These are phyloP conservation scores for Seiridium unicorne DNA, from an alignment of 2,329 filamentous ascomycete genomes.

Conservation along the genomic window DNA sequence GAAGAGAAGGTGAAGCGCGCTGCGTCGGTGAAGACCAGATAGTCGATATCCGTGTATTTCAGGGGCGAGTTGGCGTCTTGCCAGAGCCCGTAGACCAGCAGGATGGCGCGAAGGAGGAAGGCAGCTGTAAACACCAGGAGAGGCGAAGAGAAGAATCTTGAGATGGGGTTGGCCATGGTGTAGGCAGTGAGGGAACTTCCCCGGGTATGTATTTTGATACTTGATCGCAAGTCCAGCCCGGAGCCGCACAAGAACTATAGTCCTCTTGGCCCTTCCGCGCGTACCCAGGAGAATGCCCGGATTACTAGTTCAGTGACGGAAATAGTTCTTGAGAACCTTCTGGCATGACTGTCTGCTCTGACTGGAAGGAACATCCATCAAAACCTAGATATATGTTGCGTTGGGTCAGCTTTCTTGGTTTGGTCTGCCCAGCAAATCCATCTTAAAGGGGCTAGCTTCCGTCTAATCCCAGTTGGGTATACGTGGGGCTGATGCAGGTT, in stretches of 20 bases:
- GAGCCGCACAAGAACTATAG: no score
- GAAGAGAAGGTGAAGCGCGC: constrained; percentile 59
- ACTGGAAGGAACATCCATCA: no score
- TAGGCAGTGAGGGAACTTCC: neutral
- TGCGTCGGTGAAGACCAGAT: constrained; percentile 96
- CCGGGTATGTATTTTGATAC: neutral
- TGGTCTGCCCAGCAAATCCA: neutral
- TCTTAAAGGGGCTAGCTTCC: neutral
- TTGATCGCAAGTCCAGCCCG: neutral
- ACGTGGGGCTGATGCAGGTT: neutral
- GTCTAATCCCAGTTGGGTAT: neutral
- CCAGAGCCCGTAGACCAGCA: constrained; percentile 86
- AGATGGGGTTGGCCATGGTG: constrained; percentile 21
- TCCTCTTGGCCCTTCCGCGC: no score
- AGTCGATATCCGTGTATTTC: constrained; percentile 99
- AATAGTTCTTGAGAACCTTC: no score
- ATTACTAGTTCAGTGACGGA: no score
- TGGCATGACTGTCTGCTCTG: no score
- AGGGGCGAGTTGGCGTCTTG: constrained; percentile 89
- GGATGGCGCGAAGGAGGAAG: constrained; percentile 64
- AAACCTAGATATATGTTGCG: no score
- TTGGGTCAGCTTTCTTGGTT: no score
- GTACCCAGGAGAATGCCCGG: no score
- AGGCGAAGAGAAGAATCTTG: constrained; percentile 35
- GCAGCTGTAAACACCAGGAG: constrained; percentile 54